phyloP scores from a whole-genome alignment of 768 basidiomycete species.

The Asterophora parasitica region DNA sequence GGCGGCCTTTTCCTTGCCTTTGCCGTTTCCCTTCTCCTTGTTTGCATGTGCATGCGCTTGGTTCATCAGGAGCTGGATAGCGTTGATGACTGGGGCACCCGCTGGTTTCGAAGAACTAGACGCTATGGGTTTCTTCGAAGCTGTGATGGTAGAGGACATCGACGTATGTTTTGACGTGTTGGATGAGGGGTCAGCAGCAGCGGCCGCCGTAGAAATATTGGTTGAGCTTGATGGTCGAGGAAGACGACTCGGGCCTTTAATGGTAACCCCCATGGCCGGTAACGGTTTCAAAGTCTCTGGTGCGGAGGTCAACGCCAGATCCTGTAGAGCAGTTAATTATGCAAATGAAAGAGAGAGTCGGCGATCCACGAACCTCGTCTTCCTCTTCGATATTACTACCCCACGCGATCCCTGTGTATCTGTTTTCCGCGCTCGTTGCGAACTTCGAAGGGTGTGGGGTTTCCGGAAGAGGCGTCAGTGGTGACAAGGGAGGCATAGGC shows the following conservation, averaged over 20 bases:
- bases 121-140: not conserved
- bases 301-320: not conserved
- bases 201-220: constrained; percentile 1
- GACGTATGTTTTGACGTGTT: constrained; percentile 1
- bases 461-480: constrained; percentile 48
- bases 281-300: constrained; percentile 12
- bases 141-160: constrained; percentile 5
- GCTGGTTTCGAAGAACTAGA: constrained; percentile 8
- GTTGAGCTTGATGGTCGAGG: constrained; percentile 26
- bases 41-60: constrained; percentile 17
- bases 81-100: constrained; percentile 20
- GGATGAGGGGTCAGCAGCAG: not conserved
- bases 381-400: constrained; percentile 14
- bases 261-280: constrained; percentile 10
- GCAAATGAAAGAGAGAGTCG: not conserved
- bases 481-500: constrained; percentile 28
- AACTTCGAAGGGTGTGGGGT: constrained; percentile 33
- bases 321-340: not conserved
- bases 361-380: constrained; percentile 18
- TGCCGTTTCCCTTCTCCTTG: constrained; percentile 18
- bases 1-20: constrained; percentile 18
- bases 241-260: constrained; percentile 23
- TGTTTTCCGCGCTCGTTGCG: constrained; percentile 14
- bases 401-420: constrained; percentile 22
- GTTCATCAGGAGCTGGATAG: constrained; percentile 32